Percentiles rank a stretch among this genome's conserved stretches.
Evolutionary conservation across 495 filamentous ascomycete species (phyloP).

Genomic region (Xeromyces bisporus): DNA sequence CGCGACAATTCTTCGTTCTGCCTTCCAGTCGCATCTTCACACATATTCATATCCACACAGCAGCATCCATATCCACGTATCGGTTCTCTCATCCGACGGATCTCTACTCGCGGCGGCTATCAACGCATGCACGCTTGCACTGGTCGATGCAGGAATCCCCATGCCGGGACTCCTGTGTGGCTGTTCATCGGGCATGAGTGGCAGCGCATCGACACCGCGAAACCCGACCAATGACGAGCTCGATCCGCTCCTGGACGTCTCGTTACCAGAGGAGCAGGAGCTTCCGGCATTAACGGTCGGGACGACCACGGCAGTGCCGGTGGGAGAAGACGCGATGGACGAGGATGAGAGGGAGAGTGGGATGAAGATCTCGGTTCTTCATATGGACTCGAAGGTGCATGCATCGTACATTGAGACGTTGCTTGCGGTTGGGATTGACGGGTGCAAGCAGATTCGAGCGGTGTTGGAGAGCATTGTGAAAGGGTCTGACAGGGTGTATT

Average conservation of each 20-base stretch:
- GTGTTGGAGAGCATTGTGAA: constrained; percentile 47
- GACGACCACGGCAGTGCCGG: constrained; percentile 42
- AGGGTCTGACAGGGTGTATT: constrained; percentile 15
- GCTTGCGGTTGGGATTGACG: constrained; percentile 80
- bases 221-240: constrained; percentile 47
- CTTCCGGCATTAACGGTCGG: constrained; percentile 76
- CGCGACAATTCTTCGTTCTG: constrained; percentile 51
- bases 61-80: constrained; percentile 64
- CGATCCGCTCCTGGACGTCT: constrained; percentile 81
- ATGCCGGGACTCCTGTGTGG: constrained; percentile 84
- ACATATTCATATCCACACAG: constrained; percentile 80
- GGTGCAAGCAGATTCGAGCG: constrained; percentile 69
- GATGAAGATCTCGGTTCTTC: constrained; percentile 61
- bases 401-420: constrained; percentile 69
- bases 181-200: constrained; percentile 68
- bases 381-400: constrained; percentile 72
- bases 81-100: constrained; percentile 82
- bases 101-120: constrained; percentile 75
- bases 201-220: constrained; percentile 34
- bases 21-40: constrained; percentile 59
- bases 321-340: constrained; percentile 20
- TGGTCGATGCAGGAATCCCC: constrained; percentile 87
- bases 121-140: constrained; percentile 82
- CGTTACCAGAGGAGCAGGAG: constrained; percentile 73
- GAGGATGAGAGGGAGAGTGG: constrained; percentile 20